Base-by-base conservation (phyloP, 306 rosid species). In the Bauhinia variegata region DNA sequence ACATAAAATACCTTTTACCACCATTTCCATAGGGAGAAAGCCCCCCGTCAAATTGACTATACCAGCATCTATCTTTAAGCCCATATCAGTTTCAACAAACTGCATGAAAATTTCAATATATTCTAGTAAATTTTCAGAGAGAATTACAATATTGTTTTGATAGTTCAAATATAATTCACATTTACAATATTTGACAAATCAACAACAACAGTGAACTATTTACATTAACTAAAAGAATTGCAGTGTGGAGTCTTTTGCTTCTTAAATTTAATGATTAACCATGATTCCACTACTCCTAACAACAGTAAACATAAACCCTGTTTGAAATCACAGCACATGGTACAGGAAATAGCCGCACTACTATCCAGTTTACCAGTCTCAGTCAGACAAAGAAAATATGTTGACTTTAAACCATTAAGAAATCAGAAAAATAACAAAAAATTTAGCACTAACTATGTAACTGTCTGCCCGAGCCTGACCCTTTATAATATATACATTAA, bases 11-110 rank as follows among this genome's bases (percentile, higher is more conserved):
- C 98, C 98, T 89, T 84, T 84, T 53, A 88, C 84, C 63, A 93
- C 96, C 88, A 57, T 78, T 75, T 88, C 96, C 97, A 93, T 93
- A 11, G 98, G 87, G 60, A 93, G 54, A 84, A 65, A 93, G 43
- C 97, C 97, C 68, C 91, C 97, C 69, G 12, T 37, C 49, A 65
- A 3, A 62, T 8, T 30, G 55, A 85, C 8, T 8, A 83, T 6
- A 30, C 71, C 73, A 38, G 88, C 0, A 72, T 8, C 79, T 3
- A 78, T 16, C 61, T 0, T 64, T 44, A 28, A 11, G 42, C 80
- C 86, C 85, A 89, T 68, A 6, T 88, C 91, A 67, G 98, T 93
- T 79, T 78, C 85, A 62, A 89, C 88, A 80, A 84, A 89, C 98
- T 93, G 93, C 96, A 86, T 32, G 12, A 71, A 54, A 52, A 42